These are phyloP conservation scores for Phaeophleospora eucalypticola DNA, from an alignment of 2,329 filamentous ascomycete genomes.

Conservation along the genomic window DNA sequence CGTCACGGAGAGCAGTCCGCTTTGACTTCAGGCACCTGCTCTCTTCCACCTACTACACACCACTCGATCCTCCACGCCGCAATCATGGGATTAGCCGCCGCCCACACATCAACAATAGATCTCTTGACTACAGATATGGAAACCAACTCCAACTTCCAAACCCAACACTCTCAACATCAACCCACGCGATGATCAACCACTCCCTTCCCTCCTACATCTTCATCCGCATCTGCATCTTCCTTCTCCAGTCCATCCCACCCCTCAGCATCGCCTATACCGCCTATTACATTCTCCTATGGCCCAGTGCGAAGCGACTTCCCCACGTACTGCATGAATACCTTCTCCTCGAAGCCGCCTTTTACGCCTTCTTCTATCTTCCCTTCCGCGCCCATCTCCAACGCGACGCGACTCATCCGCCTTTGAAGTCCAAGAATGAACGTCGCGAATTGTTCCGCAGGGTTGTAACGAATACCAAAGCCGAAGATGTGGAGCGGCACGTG, in stretches of 20 bases:
- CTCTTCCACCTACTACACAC: too few relatives aligned
- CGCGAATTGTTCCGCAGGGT: conserved; percentile 55
- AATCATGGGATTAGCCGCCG: not conserved
- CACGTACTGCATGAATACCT: conserved; percentile 9
- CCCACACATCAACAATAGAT: not conserved
- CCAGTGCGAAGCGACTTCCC: conserved; percentile 1
- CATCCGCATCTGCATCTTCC: conserved; percentile 18
- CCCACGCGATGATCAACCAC: conserved; percentile 18
- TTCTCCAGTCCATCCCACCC: conserved; percentile 11
- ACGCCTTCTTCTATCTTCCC: conserved; percentile 35
- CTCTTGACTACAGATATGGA: too few relatives aligned
- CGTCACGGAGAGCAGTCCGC: too few relatives aligned
- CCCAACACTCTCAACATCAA: not conserved
- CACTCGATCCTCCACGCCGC: too few relatives aligned
- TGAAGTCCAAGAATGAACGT: conserved; percentile 46
- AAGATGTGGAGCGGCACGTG: conserved; percentile 54
- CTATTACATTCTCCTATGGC: not conserved
- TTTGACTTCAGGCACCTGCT: too few relatives aligned
- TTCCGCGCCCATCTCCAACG: conserved; percentile 49
- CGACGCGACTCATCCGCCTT: conserved; percentile 48
- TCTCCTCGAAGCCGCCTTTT: conserved; percentile 10
- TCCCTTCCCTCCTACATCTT: conserved; percentile 14
- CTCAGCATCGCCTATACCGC: conserved; percentile 8
- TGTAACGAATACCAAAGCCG: conserved; percentile 47
- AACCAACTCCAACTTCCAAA: too few relatives aligned